Evolutionary conservation across 2,329 filamentous ascomycete species (phyloP), one percentile per base, ranked within the genome.

Genomic region (Penicillium sp.): DNA sequence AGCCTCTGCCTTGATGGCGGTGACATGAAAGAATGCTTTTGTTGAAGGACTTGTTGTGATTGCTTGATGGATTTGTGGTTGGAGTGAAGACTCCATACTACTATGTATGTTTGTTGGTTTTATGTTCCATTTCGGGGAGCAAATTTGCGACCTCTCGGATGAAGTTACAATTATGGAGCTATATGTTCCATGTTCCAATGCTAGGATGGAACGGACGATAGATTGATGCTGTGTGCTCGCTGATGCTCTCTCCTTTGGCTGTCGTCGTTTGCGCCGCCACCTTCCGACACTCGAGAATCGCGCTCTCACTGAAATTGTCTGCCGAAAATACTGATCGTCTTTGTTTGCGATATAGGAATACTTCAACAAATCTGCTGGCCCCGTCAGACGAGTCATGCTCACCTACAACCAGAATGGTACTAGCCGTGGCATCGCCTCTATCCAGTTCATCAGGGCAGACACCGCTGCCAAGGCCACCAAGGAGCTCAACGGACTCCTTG

Each of bases 361-460:
- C 79, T 97, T 99, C 77, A 80, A 83, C 72, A 89, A 91, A 73
- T 89, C 90, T 69, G 87, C 96, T 75, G 93, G 93, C 67, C 86
- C 89, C 63, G 90, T 97, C 78, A 97, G 96, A 84, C 89, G 85
- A 77, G 91, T 96, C 64, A 88, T 94, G 68, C 83, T 99, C 69
- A 91, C 90, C 51, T 99, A 99, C 79, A 94, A 93, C 70, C 91
- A 93, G 64, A 91, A 90, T 73, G 93, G 93, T 64, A 86, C 88
- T 67, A 97, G 93, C 83, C 90, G 92, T 73, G 94, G 94, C 66
- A 91, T 93, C 72, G 93, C 93, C 69, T 94, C 91, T 54, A 89
- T 99, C 68, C 87, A 88, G 63, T 99, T 99, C 81, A 79, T 78
- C 75, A 90, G 91, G 71, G 79, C 88, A 27, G 91, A 91, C 66